These are phyloP conservation scores for Phlyctochytrium planicorne DNA, from an alignment of 192 early-diverging fungal genomes.

Conservation along the genomic window DNA sequence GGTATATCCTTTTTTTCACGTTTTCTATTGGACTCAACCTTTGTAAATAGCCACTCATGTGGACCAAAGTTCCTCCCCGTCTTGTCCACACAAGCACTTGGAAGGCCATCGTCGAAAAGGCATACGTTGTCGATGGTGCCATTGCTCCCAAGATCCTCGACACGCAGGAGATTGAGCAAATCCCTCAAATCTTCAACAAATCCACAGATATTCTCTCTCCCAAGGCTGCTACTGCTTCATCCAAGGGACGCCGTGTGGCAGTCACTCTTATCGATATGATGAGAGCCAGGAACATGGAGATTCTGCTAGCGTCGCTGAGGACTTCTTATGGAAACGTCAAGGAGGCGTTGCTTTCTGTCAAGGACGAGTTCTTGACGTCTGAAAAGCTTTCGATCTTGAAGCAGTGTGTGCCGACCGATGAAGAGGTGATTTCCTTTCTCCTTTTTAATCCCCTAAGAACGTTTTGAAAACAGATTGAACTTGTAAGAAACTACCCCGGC, in stretches of 20 bases:
- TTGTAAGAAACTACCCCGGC: constrained; percentile 43
- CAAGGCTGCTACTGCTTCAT: background rate
- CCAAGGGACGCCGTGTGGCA: constrained; percentile 18
- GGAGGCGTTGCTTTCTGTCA: constrained; percentile 37
- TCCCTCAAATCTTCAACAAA: constrained; percentile 32
- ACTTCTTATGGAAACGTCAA: constrained; percentile 33
- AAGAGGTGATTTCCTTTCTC: constrained; percentile 21
- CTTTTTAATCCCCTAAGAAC: background rate
- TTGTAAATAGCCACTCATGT: constrained; percentile 44
- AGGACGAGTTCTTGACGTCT: constrained; percentile 36
- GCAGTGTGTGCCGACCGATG: constrained; percentile 38
- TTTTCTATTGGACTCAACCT: background rate
- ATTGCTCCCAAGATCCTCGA: constrained; percentile 22
- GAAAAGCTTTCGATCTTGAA: constrained; percentile 33
- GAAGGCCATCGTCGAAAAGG: constrained; percentile 37
- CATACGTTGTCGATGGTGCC: constrained; percentile 21
- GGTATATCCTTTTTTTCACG: background rate
- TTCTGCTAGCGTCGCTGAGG: constrained; percentile 16
- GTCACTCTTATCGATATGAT: constrained; percentile 38
- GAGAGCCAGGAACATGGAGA: constrained; percentile 37
- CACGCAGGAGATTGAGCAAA: constrained; percentile 32
- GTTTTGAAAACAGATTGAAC: constrained; percentile 26
- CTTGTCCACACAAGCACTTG: constrained; percentile 36
- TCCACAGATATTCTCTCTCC: background rate
- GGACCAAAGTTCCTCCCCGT: constrained; percentile 42